A percentile compares a stretch with the other conserved stretches of the same genome.
Conservation (phyloP, 768 basidiomycete genomes). For the Strobilomyces confusus region DNA sequence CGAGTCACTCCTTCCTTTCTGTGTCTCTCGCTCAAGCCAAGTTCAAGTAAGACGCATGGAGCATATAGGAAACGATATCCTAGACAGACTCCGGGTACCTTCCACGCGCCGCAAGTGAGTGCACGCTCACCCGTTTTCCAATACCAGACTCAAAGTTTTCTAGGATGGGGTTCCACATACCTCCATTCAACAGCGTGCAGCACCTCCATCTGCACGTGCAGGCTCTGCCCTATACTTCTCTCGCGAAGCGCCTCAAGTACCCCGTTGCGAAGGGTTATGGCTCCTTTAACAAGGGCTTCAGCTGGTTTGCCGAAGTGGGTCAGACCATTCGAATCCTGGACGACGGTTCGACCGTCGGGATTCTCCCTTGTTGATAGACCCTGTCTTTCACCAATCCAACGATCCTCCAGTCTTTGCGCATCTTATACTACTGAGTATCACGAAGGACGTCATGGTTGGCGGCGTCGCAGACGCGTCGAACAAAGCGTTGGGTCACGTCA, state of each 20-base stretch:
- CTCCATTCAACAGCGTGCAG: slow-evolving; percentile 67
- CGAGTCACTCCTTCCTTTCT: slow-evolving; percentile 10
- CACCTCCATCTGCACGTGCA: slow-evolving; percentile 78
- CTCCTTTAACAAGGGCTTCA: slow-evolving; percentile 55
- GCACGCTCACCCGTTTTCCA: background rate
- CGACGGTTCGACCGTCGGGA: slow-evolving; percentile 43
- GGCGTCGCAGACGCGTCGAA: background rate
- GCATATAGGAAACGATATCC: slow-evolving; percentile 46
- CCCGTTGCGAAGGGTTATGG: slow-evolving; percentile 39
- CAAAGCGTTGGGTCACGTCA: background rate
- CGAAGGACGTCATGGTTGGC: background rate
- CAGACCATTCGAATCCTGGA: slow-evolving; percentile 63
- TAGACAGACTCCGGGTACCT: slow-evolving; percentile 46
- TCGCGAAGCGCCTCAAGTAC: slow-evolving; percentile 42
- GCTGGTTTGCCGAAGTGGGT: slow-evolving; percentile 66
- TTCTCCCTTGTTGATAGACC: slow-evolving; percentile 43
- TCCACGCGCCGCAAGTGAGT: slow-evolving; percentile 44
- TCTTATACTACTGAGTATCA: background rate
- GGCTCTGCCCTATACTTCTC: slow-evolving; percentile 57
- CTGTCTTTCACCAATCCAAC: background rate
- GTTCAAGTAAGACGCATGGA: slow-evolving; percentile 44
- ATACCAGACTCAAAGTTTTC: background rate
- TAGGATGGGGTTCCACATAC: slow-evolving; percentile 81
- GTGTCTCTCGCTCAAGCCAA: slow-evolving; percentile 19
- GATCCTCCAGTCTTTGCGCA: background rate